A percentile compares a stretch with the other conserved stretches of the same genome.
Conservation (phyloP, 2,329 filamentous ascomycete genomes). For the Cladosporium sp. region DNA sequence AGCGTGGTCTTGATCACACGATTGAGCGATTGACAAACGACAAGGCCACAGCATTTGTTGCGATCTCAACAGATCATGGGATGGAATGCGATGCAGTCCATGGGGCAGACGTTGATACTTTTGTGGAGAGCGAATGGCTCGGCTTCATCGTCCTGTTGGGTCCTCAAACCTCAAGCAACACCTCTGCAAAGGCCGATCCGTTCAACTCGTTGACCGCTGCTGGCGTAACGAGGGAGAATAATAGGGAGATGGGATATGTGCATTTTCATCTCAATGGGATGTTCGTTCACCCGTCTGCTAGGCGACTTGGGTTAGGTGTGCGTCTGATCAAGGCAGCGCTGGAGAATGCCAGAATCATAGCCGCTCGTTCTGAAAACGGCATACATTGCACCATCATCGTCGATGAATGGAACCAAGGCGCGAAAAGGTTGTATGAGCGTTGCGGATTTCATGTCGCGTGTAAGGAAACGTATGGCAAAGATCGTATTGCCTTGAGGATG, state of each 20-base stretch:
- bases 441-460: slow-evolving; percentile 23
- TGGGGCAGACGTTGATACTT: slow-evolving; percentile 3
- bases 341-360: slow-evolving; percentile 12
- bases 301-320: slow-evolving; percentile 25
- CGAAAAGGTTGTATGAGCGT: slow-evolving; percentile 22
- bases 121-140: slow-evolving; percentile 18
- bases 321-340: slow-evolving; percentile 25
- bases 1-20: slow-evolving; percentile 16
- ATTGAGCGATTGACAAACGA: slow-evolving; percentile 22
- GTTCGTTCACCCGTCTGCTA: slow-evolving; percentile 24
- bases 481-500: slow-evolving; percentile 20
- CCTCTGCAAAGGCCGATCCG: slow-evolving; percentile 18
- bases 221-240: neutral
- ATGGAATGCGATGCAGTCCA: neutral
- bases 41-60: slow-evolving; percentile 23
- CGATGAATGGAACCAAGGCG: slow-evolving; percentile 23
- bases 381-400: slow-evolving; percentile 20
- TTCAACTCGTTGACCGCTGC: neutral
- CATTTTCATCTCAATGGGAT: slow-evolving; percentile 26
- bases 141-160: slow-evolving; percentile 26
- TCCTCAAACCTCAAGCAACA: slow-evolving; percentile 11
- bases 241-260: neutral
- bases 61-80: neutral
- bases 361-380: neutral
- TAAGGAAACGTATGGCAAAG: slow-evolving; percentile 18